phyloP scores from a whole-genome alignment of 257 asterid genomes.

The Penstemon davidsonii region DNA sequence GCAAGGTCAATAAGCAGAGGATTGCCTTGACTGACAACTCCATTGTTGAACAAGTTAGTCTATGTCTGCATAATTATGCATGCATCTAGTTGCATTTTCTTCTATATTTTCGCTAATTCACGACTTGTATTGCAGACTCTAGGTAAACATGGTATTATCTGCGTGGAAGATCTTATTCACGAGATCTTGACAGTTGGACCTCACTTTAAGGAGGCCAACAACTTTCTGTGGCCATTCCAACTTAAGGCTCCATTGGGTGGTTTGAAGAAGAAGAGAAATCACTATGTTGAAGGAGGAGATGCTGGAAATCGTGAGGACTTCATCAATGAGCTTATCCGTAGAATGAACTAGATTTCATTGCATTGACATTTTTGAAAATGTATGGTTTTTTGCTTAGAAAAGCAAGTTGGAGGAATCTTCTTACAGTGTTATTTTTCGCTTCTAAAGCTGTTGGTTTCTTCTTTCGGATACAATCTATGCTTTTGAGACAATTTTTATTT shows the following conservation, averaged over 20 bases:
- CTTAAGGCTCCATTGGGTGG: slow-evolving; percentile 71
- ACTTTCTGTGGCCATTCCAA: slow-evolving; percentile 69
- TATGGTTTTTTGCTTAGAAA: slow-evolving; percentile 17
- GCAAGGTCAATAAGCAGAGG: slow-evolving; percentile 55
- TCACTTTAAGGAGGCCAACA: slow-evolving; percentile 65
- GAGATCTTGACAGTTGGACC: slow-evolving; percentile 68
- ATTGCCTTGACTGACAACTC: slow-evolving; percentile 51
- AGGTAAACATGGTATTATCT: slow-evolving; percentile 55
- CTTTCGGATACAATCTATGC: slow-evolving; percentile 21
- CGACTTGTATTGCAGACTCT: slow-evolving; percentile 33
- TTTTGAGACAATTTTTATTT: slow-evolving; percentile 20
- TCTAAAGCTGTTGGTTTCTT: slow-evolving; percentile 3
- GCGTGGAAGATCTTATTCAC: slow-evolving; percentile 54
- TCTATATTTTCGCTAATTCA: not conserved
- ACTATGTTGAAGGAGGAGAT: slow-evolving; percentile 69
- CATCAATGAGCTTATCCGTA: slow-evolving; percentile 59
- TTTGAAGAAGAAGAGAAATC: slow-evolving; percentile 62
- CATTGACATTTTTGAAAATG: slow-evolving; percentile 13
- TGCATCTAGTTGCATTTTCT: not conserved
- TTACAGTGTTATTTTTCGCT: slow-evolving; percentile 1
- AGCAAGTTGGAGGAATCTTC: slow-evolving; percentile 11
- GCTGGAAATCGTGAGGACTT: slow-evolving; percentile 65
- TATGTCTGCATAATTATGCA: not conserved
- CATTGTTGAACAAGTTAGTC: slow-evolving; percentile 44
- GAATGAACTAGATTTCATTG: slow-evolving; percentile 51